Evolutionary conservation across 805 yeast genomes (phyloP).

Genomic region (Candida loeiensis): DNA sequence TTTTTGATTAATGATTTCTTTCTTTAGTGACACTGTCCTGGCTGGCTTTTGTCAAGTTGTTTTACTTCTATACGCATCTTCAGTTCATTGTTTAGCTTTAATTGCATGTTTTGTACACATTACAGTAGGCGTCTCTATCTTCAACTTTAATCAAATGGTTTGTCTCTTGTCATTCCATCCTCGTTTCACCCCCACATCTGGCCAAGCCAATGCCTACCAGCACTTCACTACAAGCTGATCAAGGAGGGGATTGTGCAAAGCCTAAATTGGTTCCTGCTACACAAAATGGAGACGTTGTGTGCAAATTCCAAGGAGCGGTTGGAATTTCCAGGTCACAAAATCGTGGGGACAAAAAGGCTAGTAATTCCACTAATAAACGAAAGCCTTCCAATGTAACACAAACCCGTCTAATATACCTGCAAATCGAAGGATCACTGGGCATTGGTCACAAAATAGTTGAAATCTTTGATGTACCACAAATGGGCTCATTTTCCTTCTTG

Average conservation of each 20-base stretch:
- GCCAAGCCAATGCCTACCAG: not conserved
- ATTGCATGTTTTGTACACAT: conserved; percentile 2
- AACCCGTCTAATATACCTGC: no score
- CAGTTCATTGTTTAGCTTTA: conserved; percentile 7
- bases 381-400: no score
- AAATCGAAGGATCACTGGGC: no score
- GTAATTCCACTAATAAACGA: no score
- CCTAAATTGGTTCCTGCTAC: not conserved
- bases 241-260: no score
- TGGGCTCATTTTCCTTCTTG: no score
- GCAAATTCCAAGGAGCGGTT: not conserved
- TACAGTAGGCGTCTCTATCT: not conserved
- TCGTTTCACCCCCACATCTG: not conserved
- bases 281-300: not conserved
- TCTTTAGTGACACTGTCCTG: conserved; percentile 21
- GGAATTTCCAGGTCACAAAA: not conserved
- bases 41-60: conserved; percentile 1
- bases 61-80: conserved; percentile 4
- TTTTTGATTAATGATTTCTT: conserved; percentile 43
- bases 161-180: no score
- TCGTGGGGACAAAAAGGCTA: not conserved
- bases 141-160: no score
- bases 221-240: no score
- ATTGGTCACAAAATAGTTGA: no score
- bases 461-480: no score